phyloP scores from a whole-genome alignment of 202 grass and related monocot genomes.

The Digitaria exilis region DNA sequence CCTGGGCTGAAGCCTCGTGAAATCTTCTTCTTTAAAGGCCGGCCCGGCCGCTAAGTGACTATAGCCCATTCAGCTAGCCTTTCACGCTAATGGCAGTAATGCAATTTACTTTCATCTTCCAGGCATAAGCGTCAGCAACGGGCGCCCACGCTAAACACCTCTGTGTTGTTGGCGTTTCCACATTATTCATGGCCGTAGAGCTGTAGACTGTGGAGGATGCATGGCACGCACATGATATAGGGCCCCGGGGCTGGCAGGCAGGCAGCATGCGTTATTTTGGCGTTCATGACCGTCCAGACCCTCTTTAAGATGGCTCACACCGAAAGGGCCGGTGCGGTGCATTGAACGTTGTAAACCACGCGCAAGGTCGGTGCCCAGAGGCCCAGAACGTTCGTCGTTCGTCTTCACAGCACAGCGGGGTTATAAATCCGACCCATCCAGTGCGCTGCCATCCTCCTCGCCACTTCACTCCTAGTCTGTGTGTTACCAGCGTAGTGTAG shows the following conservation, averaged over 20 bases:
- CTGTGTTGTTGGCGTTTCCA: too few relatives aligned
- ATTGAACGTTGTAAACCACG: neutral
- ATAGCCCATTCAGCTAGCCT: too few relatives aligned
- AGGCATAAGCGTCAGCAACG: too few relatives aligned
- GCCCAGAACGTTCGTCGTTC: neutral
- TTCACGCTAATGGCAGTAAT: too few relatives aligned
- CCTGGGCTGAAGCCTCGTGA: too few relatives aligned
- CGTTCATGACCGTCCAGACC: constrained; percentile 11
- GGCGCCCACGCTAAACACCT: too few relatives aligned
- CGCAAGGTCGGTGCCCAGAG: neutral
- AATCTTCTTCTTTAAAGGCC: too few relatives aligned
- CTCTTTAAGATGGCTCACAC: neutral
- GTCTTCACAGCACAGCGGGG: neutral
- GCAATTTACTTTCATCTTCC: too few relatives aligned
- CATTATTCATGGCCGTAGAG: too few relatives aligned
- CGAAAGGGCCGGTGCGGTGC: neutral
- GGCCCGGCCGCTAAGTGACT: too few relatives aligned
- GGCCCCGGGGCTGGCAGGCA: too few relatives aligned
- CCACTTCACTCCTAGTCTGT: neutral
- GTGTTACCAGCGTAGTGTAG: neutral
- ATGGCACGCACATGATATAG: neutral
- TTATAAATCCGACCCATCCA: neutral
- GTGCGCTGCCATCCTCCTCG: neutral
- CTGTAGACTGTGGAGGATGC: too few relatives aligned
- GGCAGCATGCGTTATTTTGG: neutral